phyloP scores from a whole-genome alignment of 257 asterid species.

The Penstemon barbatus region DNA sequence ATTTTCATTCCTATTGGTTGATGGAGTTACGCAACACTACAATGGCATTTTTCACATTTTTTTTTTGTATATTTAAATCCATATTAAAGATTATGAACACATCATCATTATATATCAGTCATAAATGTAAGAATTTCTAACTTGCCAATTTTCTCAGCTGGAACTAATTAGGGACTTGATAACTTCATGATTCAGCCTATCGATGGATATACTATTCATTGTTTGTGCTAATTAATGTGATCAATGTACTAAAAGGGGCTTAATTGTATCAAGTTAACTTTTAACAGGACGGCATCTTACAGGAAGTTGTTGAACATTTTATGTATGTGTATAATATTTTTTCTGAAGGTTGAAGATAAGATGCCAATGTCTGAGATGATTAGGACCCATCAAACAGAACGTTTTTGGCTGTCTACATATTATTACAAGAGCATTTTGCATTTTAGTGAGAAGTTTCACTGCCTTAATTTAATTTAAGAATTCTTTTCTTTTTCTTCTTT shows the following conservation, averaged over 20 bases:
- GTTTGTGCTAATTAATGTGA: too few species aligned
- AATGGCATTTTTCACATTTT: background rate
- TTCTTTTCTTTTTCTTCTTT: slow-evolving; percentile 1
- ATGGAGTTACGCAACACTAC: background rate
- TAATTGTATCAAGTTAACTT: background rate
- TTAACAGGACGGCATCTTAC: background rate
- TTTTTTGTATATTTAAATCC: background rate
- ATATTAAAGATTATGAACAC: too few species aligned
- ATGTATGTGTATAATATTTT: background rate
- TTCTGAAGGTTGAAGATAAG: slow-evolving; percentile 23
- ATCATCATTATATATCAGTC: background rate
- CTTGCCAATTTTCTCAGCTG: too few species aligned
- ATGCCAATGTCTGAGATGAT: slow-evolving; percentile 31
- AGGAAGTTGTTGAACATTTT: background rate
- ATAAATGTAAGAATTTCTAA: background rate
- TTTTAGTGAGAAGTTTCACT: slow-evolving; percentile 17
- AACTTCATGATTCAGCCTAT: background rate
- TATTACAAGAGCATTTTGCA: slow-evolving; percentile 11
- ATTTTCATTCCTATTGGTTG: slow-evolving; percentile 14
- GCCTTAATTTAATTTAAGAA: background rate
- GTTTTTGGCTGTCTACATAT: slow-evolving; percentile 17
- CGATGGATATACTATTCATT: too few species aligned
- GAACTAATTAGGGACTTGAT: too few species aligned
- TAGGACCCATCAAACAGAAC: slow-evolving; percentile 32
- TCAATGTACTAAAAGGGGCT: background rate